Percentiles rank a stretch among this genome's conserved stretches.
Conservation (phyloP, 176 grass and related monocot species). For the Aegilops bicornis region DNA sequence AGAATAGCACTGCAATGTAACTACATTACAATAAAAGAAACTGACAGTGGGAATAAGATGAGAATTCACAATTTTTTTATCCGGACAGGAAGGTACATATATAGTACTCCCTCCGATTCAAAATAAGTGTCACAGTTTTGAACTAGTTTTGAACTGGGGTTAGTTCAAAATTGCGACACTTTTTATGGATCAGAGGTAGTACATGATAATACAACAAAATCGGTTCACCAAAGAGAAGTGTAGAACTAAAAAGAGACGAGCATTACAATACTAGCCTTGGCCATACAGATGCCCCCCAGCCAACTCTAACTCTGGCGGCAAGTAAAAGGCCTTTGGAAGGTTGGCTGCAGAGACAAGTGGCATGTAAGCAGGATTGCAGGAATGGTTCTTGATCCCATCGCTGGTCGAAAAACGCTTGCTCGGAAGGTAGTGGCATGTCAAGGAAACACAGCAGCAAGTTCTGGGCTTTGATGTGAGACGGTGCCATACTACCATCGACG, state of each 20-base stretch:
- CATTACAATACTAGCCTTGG: neutral
- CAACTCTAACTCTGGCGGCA: neutral
- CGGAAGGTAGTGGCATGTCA: neutral
- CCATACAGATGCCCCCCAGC: neutral
- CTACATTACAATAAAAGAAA: neutral
- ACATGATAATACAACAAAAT: neutral
- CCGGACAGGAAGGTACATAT: neutral
- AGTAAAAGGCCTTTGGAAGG: neutral
- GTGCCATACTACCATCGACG: neutral
- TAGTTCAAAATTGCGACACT: no score
- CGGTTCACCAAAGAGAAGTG: neutral
- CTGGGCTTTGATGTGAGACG: neutral
- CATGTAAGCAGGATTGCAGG: neutral
- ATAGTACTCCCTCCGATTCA: neutral
- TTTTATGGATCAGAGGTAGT: neutral
- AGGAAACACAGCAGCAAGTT: neutral
- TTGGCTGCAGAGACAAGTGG: neutral
- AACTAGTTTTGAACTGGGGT: no score
- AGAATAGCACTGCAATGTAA: neutral
- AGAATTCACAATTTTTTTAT: neutral
- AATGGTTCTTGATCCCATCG: neutral
- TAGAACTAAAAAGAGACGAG: neutral
- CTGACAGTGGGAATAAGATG: neutral
- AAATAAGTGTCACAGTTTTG: no score
- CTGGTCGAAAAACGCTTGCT: neutral